phyloP scores from a whole-genome alignment of 345 rosid species.

The Bruguiera parviflora region DNA sequence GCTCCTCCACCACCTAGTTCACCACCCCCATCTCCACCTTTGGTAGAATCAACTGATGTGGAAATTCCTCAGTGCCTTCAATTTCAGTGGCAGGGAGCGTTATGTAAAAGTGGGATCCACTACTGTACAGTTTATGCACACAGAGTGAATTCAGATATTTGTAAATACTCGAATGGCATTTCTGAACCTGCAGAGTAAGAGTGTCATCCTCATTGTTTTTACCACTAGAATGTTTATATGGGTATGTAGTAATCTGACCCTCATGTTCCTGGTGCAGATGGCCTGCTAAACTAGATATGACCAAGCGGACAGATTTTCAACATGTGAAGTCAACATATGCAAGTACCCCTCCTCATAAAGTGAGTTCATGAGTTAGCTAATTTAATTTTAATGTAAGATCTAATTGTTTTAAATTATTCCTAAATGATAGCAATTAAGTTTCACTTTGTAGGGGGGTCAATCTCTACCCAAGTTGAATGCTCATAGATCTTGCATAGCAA shows the following conservation, averaged over 20 bases:
- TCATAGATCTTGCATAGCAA: too few species aligned
- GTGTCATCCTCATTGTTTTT: constrained; percentile 12
- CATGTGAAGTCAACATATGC: constrained; percentile 72
- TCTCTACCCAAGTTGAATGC: too few species aligned
- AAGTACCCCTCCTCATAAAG: constrained; percentile 71
- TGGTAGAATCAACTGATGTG: constrained; percentile 36
- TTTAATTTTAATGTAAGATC: background rate
- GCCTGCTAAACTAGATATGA: constrained; percentile 91
- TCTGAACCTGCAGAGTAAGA: constrained; percentile 90
- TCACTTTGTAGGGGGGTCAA: too few species aligned
- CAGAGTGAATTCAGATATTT: constrained; percentile 65
- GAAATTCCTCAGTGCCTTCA: constrained; percentile 43
- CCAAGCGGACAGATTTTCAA: constrained; percentile 86
- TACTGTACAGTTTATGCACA: constrained; percentile 74
- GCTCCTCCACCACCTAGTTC: constrained; percentile 87
- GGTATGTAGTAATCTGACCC: constrained; percentile 3
- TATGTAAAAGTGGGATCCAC: constrained; percentile 89
- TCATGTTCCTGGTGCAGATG: constrained; percentile 59
- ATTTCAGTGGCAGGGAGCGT: constrained; percentile 74
- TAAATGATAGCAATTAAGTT: too few species aligned
- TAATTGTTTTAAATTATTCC: too few species aligned
- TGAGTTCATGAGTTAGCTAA: constrained; percentile 31
- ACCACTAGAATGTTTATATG: background rate
- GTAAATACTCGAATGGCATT: constrained; percentile 63
- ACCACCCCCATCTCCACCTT: constrained; percentile 59